A percentile compares a stretch with the other conserved stretches of the same genome.
These are phyloP conservation scores for Schwanniomyces occidentalis DNA, from an alignment of 805 yeast species.

Conservation along the genomic window DNA sequence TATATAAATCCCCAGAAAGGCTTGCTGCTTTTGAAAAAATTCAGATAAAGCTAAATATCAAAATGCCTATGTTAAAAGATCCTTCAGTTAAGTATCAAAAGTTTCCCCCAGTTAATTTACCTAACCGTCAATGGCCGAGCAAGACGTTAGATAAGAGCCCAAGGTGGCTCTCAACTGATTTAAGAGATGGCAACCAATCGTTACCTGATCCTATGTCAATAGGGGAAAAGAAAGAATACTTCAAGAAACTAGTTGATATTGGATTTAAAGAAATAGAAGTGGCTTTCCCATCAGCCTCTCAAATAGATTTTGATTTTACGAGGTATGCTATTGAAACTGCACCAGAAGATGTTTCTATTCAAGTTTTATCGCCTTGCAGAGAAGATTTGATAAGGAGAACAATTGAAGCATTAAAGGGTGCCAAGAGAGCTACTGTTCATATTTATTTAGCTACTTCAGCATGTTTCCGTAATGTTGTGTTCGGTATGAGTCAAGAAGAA, in stretches of 20 bases:
- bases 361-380: slow-evolving; percentile 75
- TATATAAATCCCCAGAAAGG: too few species aligned
- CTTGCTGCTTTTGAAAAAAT: too few species aligned
- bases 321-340: slow-evolving; percentile 70
- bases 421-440: slow-evolving; percentile 74
- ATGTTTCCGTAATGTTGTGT: slow-evolving; percentile 70
- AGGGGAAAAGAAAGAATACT: slow-evolving; percentile 71
- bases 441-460: slow-evolving; percentile 76
- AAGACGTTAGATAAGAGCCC: slow-evolving; percentile 62
- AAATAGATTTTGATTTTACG: slow-evolving; percentile 79
- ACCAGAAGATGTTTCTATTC: slow-evolving; percentile 76
- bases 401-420: slow-evolving; percentile 70
- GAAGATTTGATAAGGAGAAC: slow-evolving; percentile 72
- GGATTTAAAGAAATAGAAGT: slow-evolving; percentile 87
- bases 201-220: slow-evolving; percentile 86
- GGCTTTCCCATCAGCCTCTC: slow-evolving; percentile 79
- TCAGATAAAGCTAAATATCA: too few species aligned
- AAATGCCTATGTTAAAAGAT: slow-evolving; percentile 47
- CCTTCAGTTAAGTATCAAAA: slow-evolving; percentile 64
- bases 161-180: slow-evolving; percentile 80
- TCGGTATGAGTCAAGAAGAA: slow-evolving; percentile 61
- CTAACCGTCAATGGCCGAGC: slow-evolving; percentile 72
- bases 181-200: slow-evolving; percentile 83
- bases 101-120: slow-evolving; percentile 55
- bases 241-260: slow-evolving; percentile 63